Conservation (phyloP, 306 rosid genomes). For the Quercus glauca region DNA sequence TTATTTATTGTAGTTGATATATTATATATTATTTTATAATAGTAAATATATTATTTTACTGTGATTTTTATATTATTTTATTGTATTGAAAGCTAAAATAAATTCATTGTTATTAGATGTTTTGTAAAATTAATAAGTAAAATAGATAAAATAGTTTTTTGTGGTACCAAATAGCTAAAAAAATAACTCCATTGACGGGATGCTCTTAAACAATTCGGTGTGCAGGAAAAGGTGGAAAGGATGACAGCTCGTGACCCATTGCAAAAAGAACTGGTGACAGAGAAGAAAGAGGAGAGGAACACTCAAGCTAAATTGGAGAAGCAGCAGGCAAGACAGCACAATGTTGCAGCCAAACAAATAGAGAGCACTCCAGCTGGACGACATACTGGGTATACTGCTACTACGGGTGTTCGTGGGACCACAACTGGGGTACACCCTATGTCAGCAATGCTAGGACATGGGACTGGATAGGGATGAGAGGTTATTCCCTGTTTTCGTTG, state of each 20-base stretch:
- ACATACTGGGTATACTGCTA: background rate
- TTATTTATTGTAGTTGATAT: too few relatives aligned
- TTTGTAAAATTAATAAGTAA: too few relatives aligned
- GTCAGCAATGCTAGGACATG: conserved; percentile 32
- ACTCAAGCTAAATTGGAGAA: conserved; percentile 51
- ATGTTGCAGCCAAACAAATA: conserved; percentile 26
- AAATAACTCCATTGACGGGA: too few relatives aligned
- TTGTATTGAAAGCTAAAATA: too few relatives aligned
- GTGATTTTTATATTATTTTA: too few relatives aligned
- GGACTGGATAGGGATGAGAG: conserved; percentile 15
- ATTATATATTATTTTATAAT: too few relatives aligned
- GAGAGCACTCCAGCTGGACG: background rate
- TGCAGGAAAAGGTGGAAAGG: conserved; percentile 39
- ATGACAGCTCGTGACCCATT: conserved; percentile 37
- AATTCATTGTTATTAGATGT: too few relatives aligned
- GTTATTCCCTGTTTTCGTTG: too few relatives aligned
- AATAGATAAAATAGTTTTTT: too few relatives aligned
- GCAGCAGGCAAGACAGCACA: conserved; percentile 40
- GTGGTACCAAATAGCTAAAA: too few relatives aligned
- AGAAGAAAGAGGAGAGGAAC: conserved; percentile 40
- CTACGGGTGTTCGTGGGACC: background rate
- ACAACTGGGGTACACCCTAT: conserved; percentile 33
- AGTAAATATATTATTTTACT: too few relatives aligned
- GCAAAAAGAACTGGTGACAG: conserved; percentile 49
- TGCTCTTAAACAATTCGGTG: too few relatives aligned